Conservation (phyloP, 352 stramenopile species). For the Nothophytophthora sp. region DNA sequence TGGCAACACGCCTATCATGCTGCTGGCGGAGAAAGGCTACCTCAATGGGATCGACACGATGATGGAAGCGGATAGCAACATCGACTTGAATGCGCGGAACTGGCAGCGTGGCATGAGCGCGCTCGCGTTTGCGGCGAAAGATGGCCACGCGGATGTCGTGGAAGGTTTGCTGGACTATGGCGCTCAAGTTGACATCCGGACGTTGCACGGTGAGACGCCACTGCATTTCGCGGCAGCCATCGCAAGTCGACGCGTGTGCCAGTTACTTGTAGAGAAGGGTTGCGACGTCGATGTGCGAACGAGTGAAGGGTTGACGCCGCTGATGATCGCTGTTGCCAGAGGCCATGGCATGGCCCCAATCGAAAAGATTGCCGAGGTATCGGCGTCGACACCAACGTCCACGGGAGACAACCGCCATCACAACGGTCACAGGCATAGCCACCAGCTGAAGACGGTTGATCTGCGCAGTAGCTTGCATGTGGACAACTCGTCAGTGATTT, state of each 20-base stretch:
- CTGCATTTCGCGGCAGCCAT: slow-evolving; percentile 81
- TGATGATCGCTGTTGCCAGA: slow-evolving; percentile 75
- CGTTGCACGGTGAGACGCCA: slow-evolving; percentile 71
- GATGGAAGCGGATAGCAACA: slow-evolving; percentile 64
- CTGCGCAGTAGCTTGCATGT: slow-evolving; percentile 48
- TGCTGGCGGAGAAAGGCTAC: slow-evolving; percentile 72
- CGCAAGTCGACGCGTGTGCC: slow-evolving; percentile 58
- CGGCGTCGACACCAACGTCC: slow-evolving; percentile 15
- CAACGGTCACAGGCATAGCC: slow-evolving; percentile 9
- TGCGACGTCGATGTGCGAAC: slow-evolving; percentile 72
- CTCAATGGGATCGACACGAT: slow-evolving; percentile 75
- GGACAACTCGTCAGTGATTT: slow-evolving; percentile 56
- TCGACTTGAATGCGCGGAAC: slow-evolving; percentile 78
- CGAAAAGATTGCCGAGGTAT: slow-evolving; percentile 30
- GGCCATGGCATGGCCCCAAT: slow-evolving; percentile 40
- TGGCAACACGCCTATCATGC: slow-evolving; percentile 82
- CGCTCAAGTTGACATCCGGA: slow-evolving; percentile 58
- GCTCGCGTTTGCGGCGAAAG: slow-evolving; percentile 69
- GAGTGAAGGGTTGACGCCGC: slow-evolving; percentile 63
- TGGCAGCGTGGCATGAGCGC: slow-evolving; percentile 83
- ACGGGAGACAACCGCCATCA: slow-evolving; percentile 9
- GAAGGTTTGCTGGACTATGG: slow-evolving; percentile 86
- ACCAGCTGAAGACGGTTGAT: slow-evolving; percentile 31
- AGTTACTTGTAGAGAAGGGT: slow-evolving; percentile 72
- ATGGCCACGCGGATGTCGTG: slow-evolving; percentile 66